Conservation (phyloP, 768 basidiomycete species). For the Agrocybe praecox region DNA sequence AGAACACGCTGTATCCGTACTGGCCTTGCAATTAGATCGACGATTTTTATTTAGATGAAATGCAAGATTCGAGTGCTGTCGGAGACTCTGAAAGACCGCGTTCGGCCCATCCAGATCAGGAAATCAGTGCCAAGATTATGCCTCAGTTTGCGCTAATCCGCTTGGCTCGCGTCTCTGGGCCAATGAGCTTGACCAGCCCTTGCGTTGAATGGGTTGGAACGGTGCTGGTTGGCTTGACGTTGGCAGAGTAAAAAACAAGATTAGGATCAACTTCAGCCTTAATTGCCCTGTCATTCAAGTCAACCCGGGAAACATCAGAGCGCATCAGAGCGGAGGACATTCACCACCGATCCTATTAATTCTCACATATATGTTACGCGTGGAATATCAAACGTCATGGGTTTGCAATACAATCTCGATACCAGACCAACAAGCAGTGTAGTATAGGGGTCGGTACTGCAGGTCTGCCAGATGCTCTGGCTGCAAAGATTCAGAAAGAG, state of each 20-base stretch:
- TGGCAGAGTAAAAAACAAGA: no score
- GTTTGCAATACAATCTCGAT: background rate
- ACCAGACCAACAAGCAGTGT: background rate
- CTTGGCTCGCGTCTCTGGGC: background rate
- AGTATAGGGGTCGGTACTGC: background rate
- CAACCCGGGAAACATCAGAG: constrained; percentile 9
- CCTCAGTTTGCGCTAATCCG: background rate
- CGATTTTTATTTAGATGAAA: constrained; percentile 4
- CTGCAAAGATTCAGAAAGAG: background rate
- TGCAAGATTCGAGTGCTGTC: constrained; percentile 24
- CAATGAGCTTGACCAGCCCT: background rate
- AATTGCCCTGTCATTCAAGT: constrained; percentile 1
- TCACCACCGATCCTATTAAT: constrained; percentile 15
- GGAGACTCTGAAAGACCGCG: constrained; percentile 36
- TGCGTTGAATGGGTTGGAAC: background rate
- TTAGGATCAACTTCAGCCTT: background rate
- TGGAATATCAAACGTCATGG: background rate
- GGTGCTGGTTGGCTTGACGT: background rate
- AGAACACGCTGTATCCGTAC: constrained; percentile 3
- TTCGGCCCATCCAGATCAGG: constrained; percentile 28
- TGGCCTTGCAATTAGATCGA: constrained; percentile 10
- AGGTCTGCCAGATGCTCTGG: background rate
- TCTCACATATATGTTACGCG: constrained; percentile 9
- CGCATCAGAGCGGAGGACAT: constrained; percentile 18
- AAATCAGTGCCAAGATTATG: background rate